Conservation (phyloP, 352 stramenopile species). For the Albugo candida region DNA sequence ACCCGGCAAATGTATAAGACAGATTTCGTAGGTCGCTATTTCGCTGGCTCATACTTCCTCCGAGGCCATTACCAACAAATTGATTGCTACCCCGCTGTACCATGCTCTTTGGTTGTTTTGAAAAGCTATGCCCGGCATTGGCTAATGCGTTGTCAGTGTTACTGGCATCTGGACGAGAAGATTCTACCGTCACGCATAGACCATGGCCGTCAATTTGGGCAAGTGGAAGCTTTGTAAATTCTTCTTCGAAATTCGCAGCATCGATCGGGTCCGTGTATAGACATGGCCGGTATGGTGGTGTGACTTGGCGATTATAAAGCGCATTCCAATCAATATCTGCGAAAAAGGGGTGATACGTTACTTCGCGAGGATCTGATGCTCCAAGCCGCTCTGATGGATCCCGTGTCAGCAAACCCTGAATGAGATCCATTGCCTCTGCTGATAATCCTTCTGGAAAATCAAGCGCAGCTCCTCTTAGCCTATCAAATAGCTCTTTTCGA, state of each 20-base stretch:
- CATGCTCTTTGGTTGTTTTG: background rate
- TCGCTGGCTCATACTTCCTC: slow-evolving; percentile 17
- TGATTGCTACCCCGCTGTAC: background rate
- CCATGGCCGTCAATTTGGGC: slow-evolving; percentile 44
- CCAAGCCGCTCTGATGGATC: slow-evolving; percentile 85
- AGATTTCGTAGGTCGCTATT: slow-evolving; percentile 58
- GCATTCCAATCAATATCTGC: slow-evolving; percentile 62
- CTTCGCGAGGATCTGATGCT: slow-evolving; percentile 46
- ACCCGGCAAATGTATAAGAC: slow-evolving; percentile 72
- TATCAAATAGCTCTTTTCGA: slow-evolving; percentile 47
- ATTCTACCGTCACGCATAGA: slow-evolving; percentile 35
- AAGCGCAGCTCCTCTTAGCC: slow-evolving; percentile 38
- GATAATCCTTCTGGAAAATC: slow-evolving; percentile 54
- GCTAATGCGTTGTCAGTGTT: slow-evolving; percentile 1
- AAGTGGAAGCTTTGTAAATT: slow-evolving; percentile 62
- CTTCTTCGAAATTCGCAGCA: slow-evolving; percentile 68
- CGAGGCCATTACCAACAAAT: slow-evolving; percentile 11
- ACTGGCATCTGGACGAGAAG: slow-evolving; percentile 5
- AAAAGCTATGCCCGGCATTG: background rate
- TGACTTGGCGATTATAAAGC: slow-evolving; percentile 51
- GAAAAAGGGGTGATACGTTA: slow-evolving; percentile 73
- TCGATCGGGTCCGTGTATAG: slow-evolving; percentile 71
- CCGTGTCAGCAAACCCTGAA: slow-evolving; percentile 79
- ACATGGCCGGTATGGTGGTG: slow-evolving; percentile 61
- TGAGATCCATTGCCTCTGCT: slow-evolving; percentile 49